Base-by-base conservation (phyloP, 225 moss, liverwort and hornwort genomes). In the Climacium dendroides region DNA sequence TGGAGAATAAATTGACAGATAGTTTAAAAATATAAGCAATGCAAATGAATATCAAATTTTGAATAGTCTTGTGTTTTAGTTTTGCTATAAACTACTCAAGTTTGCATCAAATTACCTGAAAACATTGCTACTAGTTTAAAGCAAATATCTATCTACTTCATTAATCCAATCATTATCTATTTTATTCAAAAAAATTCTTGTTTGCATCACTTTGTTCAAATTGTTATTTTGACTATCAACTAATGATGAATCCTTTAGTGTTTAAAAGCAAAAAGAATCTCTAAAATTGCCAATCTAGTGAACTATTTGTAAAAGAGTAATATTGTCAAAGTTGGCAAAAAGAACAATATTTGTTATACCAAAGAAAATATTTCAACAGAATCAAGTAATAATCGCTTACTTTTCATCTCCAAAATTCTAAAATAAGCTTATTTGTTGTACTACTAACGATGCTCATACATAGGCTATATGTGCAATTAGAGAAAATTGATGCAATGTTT, bases 361-460 rank as follows among this genome's bases (percentile, higher is more conserved):
- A 37, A 67, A 67, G 23, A 67, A 2, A 13, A 23, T 67, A 23
- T 69, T 69, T 41, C 2, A 2, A 72, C 3, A 28, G 6, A 9
- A 29, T 4, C 2, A 29, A 72, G 10, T 8, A 72, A 45, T 45
- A 17, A 45, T 72, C 45, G 3, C 1, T 72, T 8, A 29, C 29
- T 72, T 45, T 17, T 26, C 29, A 47, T 29, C 4, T 4, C 4
- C 1, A 18, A 73, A 30, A 48, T 12, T 48, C 0, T 28, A 0
- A 45, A 29, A 11, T 0, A 45, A 0, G 6, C 4, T 29, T 47
- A 18, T 19, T 73, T 47, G 2, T 0, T 2, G 2, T 29, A 73
- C 0, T 30, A 0, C 0, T 73, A 6, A 8, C 5, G 0, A 17
- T 47, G 29, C 3, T 29, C 6, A 29, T 45, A 10, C 0, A 29